Evolutionary conservation across 176 grass and related monocot genomes (phyloP).

Genomic region (Ananas comosus): DNA sequence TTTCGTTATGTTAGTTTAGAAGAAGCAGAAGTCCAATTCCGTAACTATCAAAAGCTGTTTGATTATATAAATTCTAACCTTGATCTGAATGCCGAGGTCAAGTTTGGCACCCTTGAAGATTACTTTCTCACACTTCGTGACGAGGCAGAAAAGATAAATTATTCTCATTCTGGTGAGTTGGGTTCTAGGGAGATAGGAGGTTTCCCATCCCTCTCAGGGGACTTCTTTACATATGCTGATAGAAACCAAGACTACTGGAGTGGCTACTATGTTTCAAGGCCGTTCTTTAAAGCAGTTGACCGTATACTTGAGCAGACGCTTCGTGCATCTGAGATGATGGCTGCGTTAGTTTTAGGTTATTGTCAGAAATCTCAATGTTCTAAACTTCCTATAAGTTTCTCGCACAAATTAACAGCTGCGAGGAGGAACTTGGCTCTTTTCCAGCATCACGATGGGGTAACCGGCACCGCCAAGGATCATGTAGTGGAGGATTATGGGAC

Average conservation of each 20-base stretch:
- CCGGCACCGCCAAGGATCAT: slow-evolving; percentile 95
- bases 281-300: slow-evolving; percentile 96
- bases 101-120: slow-evolving; percentile 97
- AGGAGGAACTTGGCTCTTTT: slow-evolving; percentile 97
- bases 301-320: slow-evolving; percentile 86
- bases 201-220: slow-evolving; percentile 93
- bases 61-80: slow-evolving; percentile 88
- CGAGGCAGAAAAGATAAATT: slow-evolving; percentile 82
- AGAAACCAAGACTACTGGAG: slow-evolving; percentile 97
- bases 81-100: slow-evolving; percentile 72
- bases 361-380: slow-evolving; percentile 79
- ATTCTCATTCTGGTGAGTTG: slow-evolving; percentile 57
- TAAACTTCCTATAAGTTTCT: slow-evolving; percentile 62
- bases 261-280: slow-evolving; percentile 95
- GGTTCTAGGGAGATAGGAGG: slow-evolving; percentile 73
- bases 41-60: slow-evolving; percentile 90
- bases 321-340: slow-evolving; percentile 77
- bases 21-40: slow-evolving; percentile 89
- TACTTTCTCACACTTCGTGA: slow-evolving; percentile 78
- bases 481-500: slow-evolving; percentile 84
- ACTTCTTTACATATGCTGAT: slow-evolving; percentile 98
- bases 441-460: slow-evolving; percentile 98
- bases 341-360: slow-evolving; percentile 84
- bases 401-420: slow-evolving; percentile 92
- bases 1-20: slow-evolving; percentile 79